Evolutionary conservation across 352 stramenopile species (phyloP).

Genomic region (Phytophthora lateralis): DNA sequence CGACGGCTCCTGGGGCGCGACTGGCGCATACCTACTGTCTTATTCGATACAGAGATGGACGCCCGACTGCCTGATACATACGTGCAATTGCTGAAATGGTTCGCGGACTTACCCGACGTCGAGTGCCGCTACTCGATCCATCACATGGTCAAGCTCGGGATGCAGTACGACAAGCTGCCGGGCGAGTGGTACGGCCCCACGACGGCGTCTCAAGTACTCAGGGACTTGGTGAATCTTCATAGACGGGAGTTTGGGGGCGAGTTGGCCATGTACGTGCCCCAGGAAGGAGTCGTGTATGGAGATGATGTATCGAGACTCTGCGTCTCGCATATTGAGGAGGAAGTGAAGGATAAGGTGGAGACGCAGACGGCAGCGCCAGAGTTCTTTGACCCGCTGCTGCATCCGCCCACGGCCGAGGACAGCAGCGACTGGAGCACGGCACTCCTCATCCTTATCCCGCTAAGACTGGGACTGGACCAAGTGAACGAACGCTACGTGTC

Average conservation of each 20-base stretch:
- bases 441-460: conserved; percentile 91
- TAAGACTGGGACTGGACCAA: conserved; percentile 91
- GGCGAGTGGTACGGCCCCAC: conserved; percentile 94
- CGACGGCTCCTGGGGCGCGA: conserved; percentile 69
- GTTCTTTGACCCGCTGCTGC: conserved; percentile 89
- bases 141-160: conserved; percentile 90
- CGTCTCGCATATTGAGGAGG: conserved; percentile 61
- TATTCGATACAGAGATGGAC: conserved; percentile 39
- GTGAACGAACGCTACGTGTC: conserved; percentile 85
- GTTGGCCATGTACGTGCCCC: conserved; percentile 81
- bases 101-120: conserved; percentile 79
- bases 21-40: conserved; percentile 39
- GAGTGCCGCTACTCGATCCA: conserved; percentile 90
- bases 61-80: conserved; percentile 44
- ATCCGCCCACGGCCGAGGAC: conserved; percentile 56
- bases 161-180: conserved; percentile 91
- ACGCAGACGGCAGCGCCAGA: conserved; percentile 12
- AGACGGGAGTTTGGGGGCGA: conserved; percentile 47
- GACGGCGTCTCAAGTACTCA: conserved; percentile 86
- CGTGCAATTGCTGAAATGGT: conserved; percentile 79
- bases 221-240: conserved; percentile 86
- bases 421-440: conserved; percentile 83
- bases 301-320: conserved; percentile 79
- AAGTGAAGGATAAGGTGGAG: conserved; percentile 9
- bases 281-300: conserved; percentile 83